Evolutionary conservation across 2,329 filamentous ascomycete genomes (phyloP), one percentile per base, ranked within the genome.

Genomic region (Beauveria australis): DNA sequence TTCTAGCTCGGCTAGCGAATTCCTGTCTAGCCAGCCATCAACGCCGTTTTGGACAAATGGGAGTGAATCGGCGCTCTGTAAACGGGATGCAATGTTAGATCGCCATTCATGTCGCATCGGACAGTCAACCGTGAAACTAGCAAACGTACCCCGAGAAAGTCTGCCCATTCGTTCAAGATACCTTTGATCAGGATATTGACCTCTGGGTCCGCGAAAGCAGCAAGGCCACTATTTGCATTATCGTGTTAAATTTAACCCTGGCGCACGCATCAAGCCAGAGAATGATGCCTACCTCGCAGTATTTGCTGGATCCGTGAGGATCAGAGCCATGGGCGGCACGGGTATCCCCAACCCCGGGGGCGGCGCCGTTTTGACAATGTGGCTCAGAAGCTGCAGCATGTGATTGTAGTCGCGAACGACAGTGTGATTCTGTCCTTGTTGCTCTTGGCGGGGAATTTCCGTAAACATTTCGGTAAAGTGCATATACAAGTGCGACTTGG

Each of bases 21-120:
- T 77, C 18, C 77, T 64, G 3, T 81, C 81, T 51, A 86, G 84
- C 83, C 83, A 86, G 22, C 82, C 82, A 8, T 74, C 66, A 43
- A 78, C 70, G 24, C 74, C 67, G 58, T 74, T 71, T 63, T 82
- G 73, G 0, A 83, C 82, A 4, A 76, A 66, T 0, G 80, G 81
- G 4, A 41, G 33, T 0, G 84, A 86, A 16, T 77, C 74, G 0
- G 81, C 79, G 0, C 79, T 79, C 74, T 76, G 28, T 51, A 10
- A 22, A 16, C 16, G 16, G 10, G 19, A 53, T 30, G 16, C 48
- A 49, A 5, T 9, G 37, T 48, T 62, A 18, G 54, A 18, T 7
- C 40, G 5, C 40, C 30, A 18, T 3, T 6, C n/a, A n/a, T 28
- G 22, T 7, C 12, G n/a, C 24, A 26, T 10, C 33, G 18, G 22